Evolutionary conservation across 2,329 filamentous ascomycete species (phyloP).

Genomic region (Ceratocystis cubensis): DNA sequence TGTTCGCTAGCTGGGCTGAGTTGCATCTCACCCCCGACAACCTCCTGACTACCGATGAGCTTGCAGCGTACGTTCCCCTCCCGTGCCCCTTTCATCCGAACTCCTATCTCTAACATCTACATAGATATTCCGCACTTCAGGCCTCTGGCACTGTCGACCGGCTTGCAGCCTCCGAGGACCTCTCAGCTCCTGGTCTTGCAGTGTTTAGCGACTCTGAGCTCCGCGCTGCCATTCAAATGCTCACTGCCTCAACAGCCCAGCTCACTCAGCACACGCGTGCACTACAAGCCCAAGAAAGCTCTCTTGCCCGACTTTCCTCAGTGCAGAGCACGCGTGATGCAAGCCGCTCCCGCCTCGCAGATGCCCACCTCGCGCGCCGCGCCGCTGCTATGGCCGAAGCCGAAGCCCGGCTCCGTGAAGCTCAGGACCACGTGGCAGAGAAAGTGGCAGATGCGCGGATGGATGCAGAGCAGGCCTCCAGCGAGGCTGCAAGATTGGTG

Average conservation of each 20-base stretch:
- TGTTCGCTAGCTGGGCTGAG: slow-evolving; percentile 35
- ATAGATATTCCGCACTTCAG: slow-evolving; percentile 40
- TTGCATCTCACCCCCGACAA: slow-evolving; percentile 39
- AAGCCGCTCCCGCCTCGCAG: slow-evolving; percentile 45
- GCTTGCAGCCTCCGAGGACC: slow-evolving; percentile 35
- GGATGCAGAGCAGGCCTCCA: too few relatives aligned
- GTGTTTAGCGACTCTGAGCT: slow-evolving; percentile 46
- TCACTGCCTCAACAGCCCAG: slow-evolving; percentile 51
- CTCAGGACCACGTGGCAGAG: background rate
- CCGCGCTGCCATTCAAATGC: slow-evolving; percentile 46
- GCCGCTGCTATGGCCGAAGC: background rate
- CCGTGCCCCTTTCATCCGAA: background rate
- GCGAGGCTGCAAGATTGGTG: too few relatives aligned
- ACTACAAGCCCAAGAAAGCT: slow-evolving; percentile 39
- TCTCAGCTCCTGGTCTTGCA: slow-evolving; percentile 35
- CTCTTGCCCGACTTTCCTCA: too few relatives aligned
- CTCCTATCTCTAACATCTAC: background rate
- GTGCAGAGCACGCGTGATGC: slow-evolving; percentile 24
- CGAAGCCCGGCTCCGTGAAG: background rate
- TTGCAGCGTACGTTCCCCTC: slow-evolving; percentile 35
- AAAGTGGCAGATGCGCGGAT: background rate
- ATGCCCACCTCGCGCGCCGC: slow-evolving; percentile 27
- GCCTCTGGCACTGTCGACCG: slow-evolving; percentile 37
- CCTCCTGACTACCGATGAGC: slow-evolving; percentile 42
- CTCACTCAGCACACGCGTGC: slow-evolving; percentile 53